phyloP scores from a whole-genome alignment of 768 basidiomycete genomes.

The Termitomyces eurrhizus region DNA sequence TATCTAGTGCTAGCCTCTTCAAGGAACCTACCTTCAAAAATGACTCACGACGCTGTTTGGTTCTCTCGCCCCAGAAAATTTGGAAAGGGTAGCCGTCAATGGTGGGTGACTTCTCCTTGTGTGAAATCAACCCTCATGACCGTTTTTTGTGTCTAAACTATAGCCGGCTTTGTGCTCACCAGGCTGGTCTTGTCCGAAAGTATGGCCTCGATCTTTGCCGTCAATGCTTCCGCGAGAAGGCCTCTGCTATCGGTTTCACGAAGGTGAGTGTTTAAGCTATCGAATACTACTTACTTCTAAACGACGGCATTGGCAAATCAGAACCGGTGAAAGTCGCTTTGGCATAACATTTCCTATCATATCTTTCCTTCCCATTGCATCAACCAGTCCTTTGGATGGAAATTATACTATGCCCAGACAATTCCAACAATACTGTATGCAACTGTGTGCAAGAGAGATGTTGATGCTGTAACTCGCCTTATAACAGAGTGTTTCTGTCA shows the following conservation, averaged over 20 bases:
- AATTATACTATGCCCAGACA: conserved; percentile 14
- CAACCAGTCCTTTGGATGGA: conserved; percentile 15
- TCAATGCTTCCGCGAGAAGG: conserved; percentile 98
- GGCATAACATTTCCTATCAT: background rate
- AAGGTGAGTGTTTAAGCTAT: conserved; percentile 59
- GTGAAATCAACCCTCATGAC: background rate
- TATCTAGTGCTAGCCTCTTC: conserved; percentile 10
- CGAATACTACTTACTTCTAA: background rate
- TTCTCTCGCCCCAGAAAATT: conserved; percentile 93
- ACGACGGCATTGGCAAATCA: conserved; percentile 13
- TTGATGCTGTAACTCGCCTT: background rate
- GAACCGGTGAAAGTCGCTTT: conserved; percentile 37
- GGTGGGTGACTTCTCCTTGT: conserved; percentile 45
- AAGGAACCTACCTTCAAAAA: conserved; percentile 37
- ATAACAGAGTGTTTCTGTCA: background rate
- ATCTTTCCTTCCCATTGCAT: background rate
- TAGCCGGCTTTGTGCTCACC: conserved; percentile 94
- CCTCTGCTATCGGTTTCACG: conserved; percentile 87
- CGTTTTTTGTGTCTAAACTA: background rate
- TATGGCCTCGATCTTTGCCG: conserved; percentile 97
- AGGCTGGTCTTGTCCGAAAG: conserved; percentile 96
- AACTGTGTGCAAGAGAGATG: background rate
- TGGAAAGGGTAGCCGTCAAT: conserved; percentile 95
- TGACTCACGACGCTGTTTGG: conserved; percentile 99
- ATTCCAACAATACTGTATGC: background rate